A percentile compares a stretch with the other conserved stretches of the same genome.
Evolutionary conservation across 2,329 filamentous ascomycete genomes (phyloP).

Genomic region (Sporothrix luriei): DNA sequence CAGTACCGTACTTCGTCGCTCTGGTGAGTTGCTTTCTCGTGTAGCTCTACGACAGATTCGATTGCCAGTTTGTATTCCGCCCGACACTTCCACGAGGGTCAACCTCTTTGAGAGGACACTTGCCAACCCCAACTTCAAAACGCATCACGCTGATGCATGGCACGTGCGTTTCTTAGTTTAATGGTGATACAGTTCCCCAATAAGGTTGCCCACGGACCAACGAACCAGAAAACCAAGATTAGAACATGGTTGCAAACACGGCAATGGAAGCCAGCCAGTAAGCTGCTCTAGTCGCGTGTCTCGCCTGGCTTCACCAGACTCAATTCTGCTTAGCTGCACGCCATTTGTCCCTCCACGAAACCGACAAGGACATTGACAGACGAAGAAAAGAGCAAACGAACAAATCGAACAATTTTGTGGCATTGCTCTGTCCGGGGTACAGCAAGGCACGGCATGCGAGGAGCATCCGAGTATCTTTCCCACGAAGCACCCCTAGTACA

Average conservation of each 20-base stretch:
- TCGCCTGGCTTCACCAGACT: conserved; percentile 11
- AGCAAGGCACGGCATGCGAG: neutral
- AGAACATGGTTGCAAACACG: neutral
- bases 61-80: neutral
- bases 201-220: neutral
- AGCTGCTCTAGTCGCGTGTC: neutral
- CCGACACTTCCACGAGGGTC: neutral
- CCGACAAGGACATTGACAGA: too few relatives aligned
- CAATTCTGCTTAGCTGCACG: neutral
- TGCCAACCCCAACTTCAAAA: neutral
- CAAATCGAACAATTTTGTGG: conserved; percentile 1
- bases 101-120: neutral
- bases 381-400: conserved; percentile 2
- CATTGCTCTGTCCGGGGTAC: neutral
- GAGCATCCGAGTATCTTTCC: too few relatives aligned
- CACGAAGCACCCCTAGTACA: neutral
- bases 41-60: neutral
- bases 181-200: conserved; percentile 1
- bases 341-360: too few relatives aligned
- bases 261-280: neutral
- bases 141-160: conserved; percentile 15
- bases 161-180: conserved; percentile 16
- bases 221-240: neutral
- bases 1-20: neutral
- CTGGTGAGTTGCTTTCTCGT: neutral